phyloP scores from a whole-genome alignment of 805 yeast genomes.

The Saccharomyces eubayanus region DNA sequence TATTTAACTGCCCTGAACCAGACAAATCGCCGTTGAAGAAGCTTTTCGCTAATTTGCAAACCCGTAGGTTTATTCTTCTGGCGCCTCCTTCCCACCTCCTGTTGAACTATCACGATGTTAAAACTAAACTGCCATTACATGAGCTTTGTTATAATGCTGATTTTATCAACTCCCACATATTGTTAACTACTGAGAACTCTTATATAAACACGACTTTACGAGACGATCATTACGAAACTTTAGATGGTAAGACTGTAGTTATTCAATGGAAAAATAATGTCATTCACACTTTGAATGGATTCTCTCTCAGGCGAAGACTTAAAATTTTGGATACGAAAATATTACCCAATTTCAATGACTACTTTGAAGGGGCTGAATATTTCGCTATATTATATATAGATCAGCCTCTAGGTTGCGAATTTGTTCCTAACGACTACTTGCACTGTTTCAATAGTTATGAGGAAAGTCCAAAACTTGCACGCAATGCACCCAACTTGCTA shows the following conservation, averaged over 20 bases:
- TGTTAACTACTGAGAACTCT: constrained; percentile 32
- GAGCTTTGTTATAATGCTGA: constrained; percentile 53
- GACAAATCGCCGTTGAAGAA: constrained; percentile 38
- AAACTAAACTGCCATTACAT: constrained; percentile 33
- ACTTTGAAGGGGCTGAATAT: constrained; percentile 47
- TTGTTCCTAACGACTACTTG: constrained; percentile 1
- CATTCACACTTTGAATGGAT: constrained; percentile 53
- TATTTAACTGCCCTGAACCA: constrained; percentile 58
- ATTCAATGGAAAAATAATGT: constrained; percentile 42
- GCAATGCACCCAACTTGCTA: background rate
- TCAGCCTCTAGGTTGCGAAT: constrained; percentile 35
- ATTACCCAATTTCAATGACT: constrained; percentile 48
- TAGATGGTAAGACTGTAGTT: constrained; percentile 48
- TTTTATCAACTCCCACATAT: constrained; percentile 55
- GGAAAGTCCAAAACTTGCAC: background rate
- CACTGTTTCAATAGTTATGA: background rate
- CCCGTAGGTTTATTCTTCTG: constrained; percentile 49
- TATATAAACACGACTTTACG: constrained; percentile 1
- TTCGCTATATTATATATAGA: constrained; percentile 54
- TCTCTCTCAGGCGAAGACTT: constrained; percentile 37
- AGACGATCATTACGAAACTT: constrained; percentile 36
- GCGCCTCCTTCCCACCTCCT: constrained; percentile 53
- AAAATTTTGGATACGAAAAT: constrained; percentile 40
- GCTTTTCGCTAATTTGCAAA: constrained; percentile 39
- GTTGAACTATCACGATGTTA: constrained; percentile 33